phyloP scores from a whole-genome alignment of 371 early-diverging fungal genomes.

The Rhizopus arrhizus region DNA sequence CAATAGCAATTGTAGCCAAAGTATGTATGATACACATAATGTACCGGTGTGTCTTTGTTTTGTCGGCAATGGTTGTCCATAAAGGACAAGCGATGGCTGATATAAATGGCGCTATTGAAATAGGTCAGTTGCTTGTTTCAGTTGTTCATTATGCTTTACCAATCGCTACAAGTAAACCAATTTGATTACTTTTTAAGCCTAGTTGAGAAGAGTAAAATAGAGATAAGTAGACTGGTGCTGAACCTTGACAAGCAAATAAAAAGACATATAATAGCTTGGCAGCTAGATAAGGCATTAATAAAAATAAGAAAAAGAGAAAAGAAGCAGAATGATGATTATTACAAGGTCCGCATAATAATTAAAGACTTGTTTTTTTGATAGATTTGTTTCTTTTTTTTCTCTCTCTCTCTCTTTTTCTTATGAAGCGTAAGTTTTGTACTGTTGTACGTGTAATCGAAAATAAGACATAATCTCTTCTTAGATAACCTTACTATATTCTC shows the following conservation, averaged over 20 bases:
- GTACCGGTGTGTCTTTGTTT: constrained; percentile 51
- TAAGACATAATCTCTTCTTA: background rate
- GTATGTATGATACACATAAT: constrained; percentile 59
- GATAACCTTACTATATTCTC: background rate
- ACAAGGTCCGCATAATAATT: background rate
- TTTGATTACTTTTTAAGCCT: constrained; percentile 53
- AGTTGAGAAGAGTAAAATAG: constrained; percentile 52
- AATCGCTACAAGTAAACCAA: constrained; percentile 54
- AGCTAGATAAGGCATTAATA: constrained; percentile 52
- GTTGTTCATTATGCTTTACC: constrained; percentile 30
- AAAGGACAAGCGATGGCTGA: constrained; percentile 58
- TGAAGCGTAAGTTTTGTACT: background rate
- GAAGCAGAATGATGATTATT: background rate
- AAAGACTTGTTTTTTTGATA: background rate
- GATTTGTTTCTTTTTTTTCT: background rate
- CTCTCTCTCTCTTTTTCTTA: too few species aligned
- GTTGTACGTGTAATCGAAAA: background rate
- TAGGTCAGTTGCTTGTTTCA: background rate
- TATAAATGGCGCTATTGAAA: constrained; percentile 48
- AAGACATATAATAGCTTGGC: constrained; percentile 56
- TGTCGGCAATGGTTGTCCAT: constrained; percentile 56
- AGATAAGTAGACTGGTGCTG: constrained; percentile 53
- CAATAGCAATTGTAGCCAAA: constrained; percentile 52
- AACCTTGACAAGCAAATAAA: constrained; percentile 57
- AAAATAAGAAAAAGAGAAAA: constrained; percentile 2